Conservation (phyloP, 1,284 basidiomycete species). For the Cryptococcus sp. region DNA sequence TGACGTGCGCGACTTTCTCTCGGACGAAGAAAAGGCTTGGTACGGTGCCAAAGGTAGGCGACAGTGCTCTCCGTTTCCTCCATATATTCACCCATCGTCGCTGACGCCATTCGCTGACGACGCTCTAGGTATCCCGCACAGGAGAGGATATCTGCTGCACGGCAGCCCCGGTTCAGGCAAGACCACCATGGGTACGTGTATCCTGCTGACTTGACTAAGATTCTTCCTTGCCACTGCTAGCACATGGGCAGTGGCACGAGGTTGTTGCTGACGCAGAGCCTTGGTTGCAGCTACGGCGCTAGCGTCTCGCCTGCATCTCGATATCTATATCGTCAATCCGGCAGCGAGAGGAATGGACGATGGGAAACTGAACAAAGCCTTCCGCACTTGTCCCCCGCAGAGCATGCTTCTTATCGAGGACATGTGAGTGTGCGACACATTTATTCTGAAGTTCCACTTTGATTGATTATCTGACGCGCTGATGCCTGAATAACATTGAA, state of each 20-base stretch:
- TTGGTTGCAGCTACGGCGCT: slow-evolving; percentile 25
- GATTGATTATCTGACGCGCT: no score
- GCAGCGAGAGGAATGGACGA: slow-evolving; percentile 36
- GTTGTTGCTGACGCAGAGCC: no score
- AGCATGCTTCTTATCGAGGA: slow-evolving; percentile 38
- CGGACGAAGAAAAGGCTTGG: slow-evolving; percentile 30
- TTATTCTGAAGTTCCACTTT: no score
- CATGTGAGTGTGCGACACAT: slow-evolving; percentile 22
- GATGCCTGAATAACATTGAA: no score
- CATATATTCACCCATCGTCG: no score
- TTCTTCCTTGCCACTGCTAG: no score
- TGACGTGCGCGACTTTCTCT: slow-evolving; percentile 31
- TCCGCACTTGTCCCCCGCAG: slow-evolving; percentile 29
- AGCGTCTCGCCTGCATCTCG: slow-evolving; percentile 28
- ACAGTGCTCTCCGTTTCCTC: no score
- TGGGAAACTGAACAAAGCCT: slow-evolving; percentile 26
- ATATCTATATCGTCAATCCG: slow-evolving; percentile 37
- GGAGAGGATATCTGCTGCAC: slow-evolving; percentile 35
- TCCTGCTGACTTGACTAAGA: no score
- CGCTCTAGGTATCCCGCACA: slow-evolving; percentile 29
- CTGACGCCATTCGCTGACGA: neutral
- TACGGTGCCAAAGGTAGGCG: slow-evolving; percentile 31
- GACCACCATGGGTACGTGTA: slow-evolving; percentile 29
- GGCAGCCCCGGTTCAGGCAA: slow-evolving; percentile 38
- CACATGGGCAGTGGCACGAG: no score